Evolutionary conservation across 2,329 filamentous ascomycete genomes (phyloP), one percentile per base, ranked within the genome.

Genomic region (Nigrospora sphaerica): DNA sequence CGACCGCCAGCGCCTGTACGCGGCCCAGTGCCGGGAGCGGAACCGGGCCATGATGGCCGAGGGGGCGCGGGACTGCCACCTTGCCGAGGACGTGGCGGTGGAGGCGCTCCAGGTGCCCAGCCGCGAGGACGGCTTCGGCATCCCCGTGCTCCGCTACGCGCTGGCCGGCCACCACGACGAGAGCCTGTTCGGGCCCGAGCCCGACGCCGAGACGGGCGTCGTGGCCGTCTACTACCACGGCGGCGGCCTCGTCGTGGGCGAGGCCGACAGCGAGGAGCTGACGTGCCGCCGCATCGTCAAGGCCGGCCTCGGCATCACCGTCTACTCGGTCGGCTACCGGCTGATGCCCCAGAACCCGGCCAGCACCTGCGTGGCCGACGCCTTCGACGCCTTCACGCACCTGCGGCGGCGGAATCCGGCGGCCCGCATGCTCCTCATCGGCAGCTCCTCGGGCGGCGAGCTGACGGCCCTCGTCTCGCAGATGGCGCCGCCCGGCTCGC

Each of bases 401-500:
- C 49, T 69, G 5, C 44, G 49, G 3, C 17, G 34, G 3, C 31
- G 57, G 0, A 44, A 54, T 28, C 42, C 37, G 2, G 41, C 39
- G 2, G 44, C 49, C 12, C 59, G 52, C 33, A 48, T 68, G 2
- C 35, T 75, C 4, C 44, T 75, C 1, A 54, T 64, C 4, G 74
- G 73, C 14, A 73, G 69, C 46, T 75, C 72, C 3, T 72, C 68
- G 44, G 73, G 73, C 10, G 73, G 71, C 3, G 66, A 75, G 54
- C 61, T 77, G 23, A 73, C 72, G 2, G 63, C 71, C 1, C 62
- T 69, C 4, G 62, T 75, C 3, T 63, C 70, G 1, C 68, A 72
- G 49, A 43, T 50, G 12, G 57, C 48, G 17, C 48, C 54, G 18
- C 49, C 28, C 6, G 51, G 52, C 6, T 57, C 54, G 13, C 47